Percentiles rank a stretch among this genome's conserved stretches.
phyloP scores from a whole-genome alignment of 352 stramenopile genomes.

The Phytophthora citricola region DNA sequence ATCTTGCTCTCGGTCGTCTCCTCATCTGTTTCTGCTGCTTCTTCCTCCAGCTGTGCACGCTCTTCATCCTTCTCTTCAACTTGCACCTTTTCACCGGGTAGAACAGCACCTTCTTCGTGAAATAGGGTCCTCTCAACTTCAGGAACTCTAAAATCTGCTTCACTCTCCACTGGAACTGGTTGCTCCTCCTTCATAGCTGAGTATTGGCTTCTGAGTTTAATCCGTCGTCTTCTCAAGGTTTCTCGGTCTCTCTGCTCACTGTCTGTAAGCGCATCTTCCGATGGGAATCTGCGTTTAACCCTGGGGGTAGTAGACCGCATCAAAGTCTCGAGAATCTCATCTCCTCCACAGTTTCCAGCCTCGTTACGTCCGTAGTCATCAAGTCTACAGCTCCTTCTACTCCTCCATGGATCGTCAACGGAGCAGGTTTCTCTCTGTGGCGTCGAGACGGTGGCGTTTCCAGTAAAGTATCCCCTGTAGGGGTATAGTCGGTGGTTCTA shows the following conservation, averaged over 20 bases:
- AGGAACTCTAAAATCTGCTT: not conserved
- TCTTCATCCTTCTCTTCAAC: constrained; percentile 25
- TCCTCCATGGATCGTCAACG: constrained; percentile 9
- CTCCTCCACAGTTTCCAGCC: constrained; percentile 69
- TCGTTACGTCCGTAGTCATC: constrained; percentile 41
- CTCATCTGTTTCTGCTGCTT: constrained; percentile 57
- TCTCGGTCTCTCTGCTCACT: constrained; percentile 64
- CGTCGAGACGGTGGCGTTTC: constrained; percentile 14
- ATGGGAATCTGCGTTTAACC: constrained; percentile 52
- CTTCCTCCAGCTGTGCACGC: constrained; percentile 25
- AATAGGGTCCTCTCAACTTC: constrained; percentile 10
- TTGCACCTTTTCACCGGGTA: constrained; percentile 1
- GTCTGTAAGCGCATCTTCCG: constrained; percentile 47
- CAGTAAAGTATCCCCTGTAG: constrained; percentile 9
- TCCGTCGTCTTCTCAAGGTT: constrained; percentile 49
- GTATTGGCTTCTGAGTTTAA: constrained; percentile 49
- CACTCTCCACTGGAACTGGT: constrained; percentile 2
- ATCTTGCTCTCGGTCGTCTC: constrained; percentile 58
- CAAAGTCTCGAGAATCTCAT: constrained; percentile 62
- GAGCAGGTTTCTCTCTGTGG: not conserved
- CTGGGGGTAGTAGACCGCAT: constrained; percentile 52
- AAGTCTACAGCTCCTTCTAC: constrained; percentile 59
- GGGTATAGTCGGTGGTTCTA: constrained; percentile 4
- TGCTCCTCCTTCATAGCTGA: constrained; percentile 40
- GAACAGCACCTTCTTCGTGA: not conserved